Evolutionary conservation across 495 filamentous ascomycete species (phyloP), one percentile per base, ranked within the genome.

Genomic region (Acidomyces sp.): DNA sequence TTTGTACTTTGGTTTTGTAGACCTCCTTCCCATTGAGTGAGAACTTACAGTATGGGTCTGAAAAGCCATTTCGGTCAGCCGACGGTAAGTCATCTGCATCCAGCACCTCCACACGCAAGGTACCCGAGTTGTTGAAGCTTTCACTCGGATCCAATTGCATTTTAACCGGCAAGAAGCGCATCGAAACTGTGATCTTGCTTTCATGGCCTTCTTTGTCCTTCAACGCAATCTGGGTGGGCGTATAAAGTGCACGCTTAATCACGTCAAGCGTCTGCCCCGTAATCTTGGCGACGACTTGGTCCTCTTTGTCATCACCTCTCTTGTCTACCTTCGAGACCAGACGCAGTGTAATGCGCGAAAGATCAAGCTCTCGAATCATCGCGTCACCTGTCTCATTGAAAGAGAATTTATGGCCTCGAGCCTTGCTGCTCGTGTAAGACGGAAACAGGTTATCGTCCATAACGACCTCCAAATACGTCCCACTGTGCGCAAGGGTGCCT

Each of bases 71-170:
- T 21, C 87, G 78, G 55, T 99, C 90, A 34, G 85, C 86, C 9
- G 88, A 72, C 6, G 90, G 90, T 16, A 99, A 74, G 46, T 95
- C 78, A 19, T 75, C 69, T 16, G 81, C 90, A 55, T 93, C 84
- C 34, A 94, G 62, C n/a, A 96, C 68, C 46, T 95, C 85, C 33
- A 96, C 81, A 7, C 84, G 80, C 22, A 99, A 74, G 37, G 72
- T 83, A 40, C 90, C 90, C 78, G 90, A 87, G 62, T 99, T 99
- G 71, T 93, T 96, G 68, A 96, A 93, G 58, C 83, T 92, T 62
- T 99, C 90, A 49, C 71, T 81, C 2, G 88, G 85, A 54, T 96
- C 85, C 39, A 99, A 80, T 39, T 71, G 70, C 90, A 99, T 99
- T 61, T 79, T 72, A 34, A 93, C 74, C 0, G 90, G 90, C 13